Percentiles rank a stretch among this genome's conserved stretches.
Conservation (phyloP, 2,329 filamentous ascomycete species). For the Podosphaera xanthii region DNA sequence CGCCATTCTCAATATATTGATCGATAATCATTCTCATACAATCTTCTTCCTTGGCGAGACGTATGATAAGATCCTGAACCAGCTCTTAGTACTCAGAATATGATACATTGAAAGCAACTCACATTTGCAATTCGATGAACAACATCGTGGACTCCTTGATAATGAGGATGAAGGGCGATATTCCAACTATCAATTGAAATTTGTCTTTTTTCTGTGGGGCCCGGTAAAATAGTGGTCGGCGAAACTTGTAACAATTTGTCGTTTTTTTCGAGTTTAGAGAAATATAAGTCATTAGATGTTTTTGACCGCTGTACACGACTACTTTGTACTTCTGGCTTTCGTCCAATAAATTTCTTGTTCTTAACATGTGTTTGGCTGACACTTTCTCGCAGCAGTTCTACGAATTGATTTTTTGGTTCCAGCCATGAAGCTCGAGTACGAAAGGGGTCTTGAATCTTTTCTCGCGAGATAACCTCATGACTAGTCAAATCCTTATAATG, state of each 20-base stretch:
- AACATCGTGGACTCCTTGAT: slow-evolving; percentile 9
- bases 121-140: slow-evolving; percentile 15
- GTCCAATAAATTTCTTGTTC: not conserved
- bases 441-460: slow-evolving; percentile 11
- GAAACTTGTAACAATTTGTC: slow-evolving; percentile 73
- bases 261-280: slow-evolving; percentile 64
- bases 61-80: slow-evolving; percentile 13
- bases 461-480: slow-evolving; percentile 8
- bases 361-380: not conserved
- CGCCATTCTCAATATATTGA: slow-evolving; percentile 13
- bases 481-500: slow-evolving; percentile 9
- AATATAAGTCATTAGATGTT: slow-evolving; percentile 39
- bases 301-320: not conserved
- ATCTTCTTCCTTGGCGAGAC: slow-evolving; percentile 13
- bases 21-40: slow-evolving; percentile 10
- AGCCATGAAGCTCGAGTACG: not conserved
- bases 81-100: slow-evolving; percentile 6
- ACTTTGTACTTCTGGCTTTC: not conserved
- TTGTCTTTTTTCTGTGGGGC: slow-evolving; percentile 4
- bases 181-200: slow-evolving; percentile 9
- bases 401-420: not conserved
- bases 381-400: not conserved
- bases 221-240: slow-evolving; percentile 65
- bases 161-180: slow-evolving; percentile 13
- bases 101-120: slow-evolving; percentile 3